These are phyloP conservation scores for Zangia roseola DNA, from an alignment of 768 basidiomycete genomes.

Conservation along the genomic window DNA sequence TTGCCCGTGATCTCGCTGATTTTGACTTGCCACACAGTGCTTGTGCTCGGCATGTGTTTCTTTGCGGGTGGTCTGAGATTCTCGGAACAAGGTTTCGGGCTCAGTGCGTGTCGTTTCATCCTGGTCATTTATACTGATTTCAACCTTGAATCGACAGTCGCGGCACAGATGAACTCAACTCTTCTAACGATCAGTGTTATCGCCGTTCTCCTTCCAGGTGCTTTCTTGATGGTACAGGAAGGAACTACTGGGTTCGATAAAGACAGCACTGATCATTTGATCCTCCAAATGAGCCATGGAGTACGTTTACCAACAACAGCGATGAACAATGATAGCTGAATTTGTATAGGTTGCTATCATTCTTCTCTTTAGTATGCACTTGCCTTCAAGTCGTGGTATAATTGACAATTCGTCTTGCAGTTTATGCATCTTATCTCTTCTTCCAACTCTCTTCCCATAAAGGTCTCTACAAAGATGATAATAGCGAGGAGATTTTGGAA, in stretches of 20 bases:
- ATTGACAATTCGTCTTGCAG: constrained; percentile 34
- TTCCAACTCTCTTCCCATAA: constrained; percentile 83
- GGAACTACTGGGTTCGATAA: constrained; percentile 3
- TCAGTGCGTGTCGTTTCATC: constrained; percentile 47
- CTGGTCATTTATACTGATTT: neutral
- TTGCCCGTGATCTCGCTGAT: neutral
- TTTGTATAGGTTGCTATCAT: constrained; percentile 66
- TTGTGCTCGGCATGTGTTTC: constrained; percentile 84
- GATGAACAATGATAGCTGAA: constrained; percentile 5
- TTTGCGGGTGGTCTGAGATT: constrained; percentile 78
- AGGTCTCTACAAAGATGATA: constrained; percentile 56
- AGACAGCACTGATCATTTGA: constrained; percentile 37
- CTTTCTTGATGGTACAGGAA: constrained; percentile 58
- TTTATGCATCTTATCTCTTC: constrained; percentile 68
- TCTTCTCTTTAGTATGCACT: constrained; percentile 66
- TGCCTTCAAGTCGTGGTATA: neutral
- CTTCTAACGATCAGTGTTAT: constrained; percentile 75
- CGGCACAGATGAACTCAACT: constrained; percentile 72
- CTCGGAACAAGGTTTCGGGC: constrained; percentile 76
- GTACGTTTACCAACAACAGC: constrained; percentile 38
- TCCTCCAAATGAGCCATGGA: constrained; percentile 74
- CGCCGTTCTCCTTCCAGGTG: constrained; percentile 72
- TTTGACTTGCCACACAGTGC: constrained; percentile 42
- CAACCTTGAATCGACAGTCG: constrained; percentile 39
- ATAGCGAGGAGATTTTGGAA: constrained; percentile 36